Evolutionary conservation across 805 yeast species (phyloP).

Genomic region (Wickerhamomyces pijperi): DNA sequence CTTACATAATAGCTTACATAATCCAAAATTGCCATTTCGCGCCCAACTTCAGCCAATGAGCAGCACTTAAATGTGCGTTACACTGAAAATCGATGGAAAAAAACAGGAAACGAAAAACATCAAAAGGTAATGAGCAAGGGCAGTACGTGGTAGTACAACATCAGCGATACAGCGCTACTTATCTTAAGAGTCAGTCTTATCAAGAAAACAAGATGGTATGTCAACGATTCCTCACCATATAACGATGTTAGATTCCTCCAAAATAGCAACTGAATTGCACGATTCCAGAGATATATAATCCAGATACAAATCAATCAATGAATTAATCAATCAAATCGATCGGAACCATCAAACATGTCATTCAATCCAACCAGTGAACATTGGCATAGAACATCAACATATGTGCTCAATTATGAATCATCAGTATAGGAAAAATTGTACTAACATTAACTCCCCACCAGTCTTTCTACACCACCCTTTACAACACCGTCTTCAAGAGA

Average conservation of each 20-base stretch:
- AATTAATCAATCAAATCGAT: background rate
- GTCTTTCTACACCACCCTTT: slow-evolving; percentile 36
- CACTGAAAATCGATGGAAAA: background rate
- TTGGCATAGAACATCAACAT: background rate
- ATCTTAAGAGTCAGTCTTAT: background rate
- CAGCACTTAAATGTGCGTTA: background rate
- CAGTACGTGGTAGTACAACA: background rate
- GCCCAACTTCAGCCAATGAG: background rate
- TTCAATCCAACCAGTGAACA: too few species aligned
- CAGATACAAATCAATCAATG: background rate
- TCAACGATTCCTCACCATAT: background rate
- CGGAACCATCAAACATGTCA: too few species aligned
- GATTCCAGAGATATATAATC: too few species aligned
- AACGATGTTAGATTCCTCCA: background rate
- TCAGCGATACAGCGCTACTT: background rate
- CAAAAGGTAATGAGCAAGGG: background rate
- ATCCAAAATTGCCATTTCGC: background rate
- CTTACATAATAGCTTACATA: background rate
- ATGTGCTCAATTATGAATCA: background rate
- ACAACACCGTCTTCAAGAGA: slow-evolving; percentile 73
- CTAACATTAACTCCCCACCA: slow-evolving; percentile 6
- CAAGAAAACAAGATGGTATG: background rate
- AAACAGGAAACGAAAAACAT: background rate
- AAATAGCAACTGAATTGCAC: background rate
- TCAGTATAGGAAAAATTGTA: background rate